Base-by-base conservation (phyloP, 2,329 filamentous ascomycete genomes). In the Penicillium concentricum region DNA sequence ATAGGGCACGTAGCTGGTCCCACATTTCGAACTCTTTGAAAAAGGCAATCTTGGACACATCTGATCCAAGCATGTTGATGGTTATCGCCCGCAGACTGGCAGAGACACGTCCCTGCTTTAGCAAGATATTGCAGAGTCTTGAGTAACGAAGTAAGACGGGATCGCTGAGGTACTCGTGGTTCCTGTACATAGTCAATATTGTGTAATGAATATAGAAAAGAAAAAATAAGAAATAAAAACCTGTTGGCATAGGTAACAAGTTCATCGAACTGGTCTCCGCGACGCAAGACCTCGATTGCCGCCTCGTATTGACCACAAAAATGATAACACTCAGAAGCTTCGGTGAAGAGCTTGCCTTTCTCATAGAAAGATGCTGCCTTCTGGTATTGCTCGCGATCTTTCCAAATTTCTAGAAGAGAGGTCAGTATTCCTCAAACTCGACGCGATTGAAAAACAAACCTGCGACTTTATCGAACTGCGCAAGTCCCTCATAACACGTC, bases 21-120 rank as follows among this genome's bases (percentile, higher is more conserved):
- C 51, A 49, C 60, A 63, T 59, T 22, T 63, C 61, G 28, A 63
- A 62, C 20, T 62, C 61, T 41, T 56, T 58, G 48, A 63, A 63
- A 28, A 63, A 63, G 6, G 55, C 26, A 15, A 62, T 39, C 37
- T 63, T 63, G 8, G 54, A 54, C 20, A 22, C 38, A 28, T 52
- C 60, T 12, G 60, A 57, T 15, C 61, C 61, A 28, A 63, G 60
- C 35, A 63, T 47, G 24, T 57, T 52, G 51, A 63, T 62, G 3
- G 61, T 62, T 32, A 50, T 46, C 6, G 13, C 53, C 16, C 58
- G 51, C 55, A 63, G 24, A 12, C 58, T 39, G 24, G 53, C 18
- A 10, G 61, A 63, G n/a, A 63, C 51, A 12, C 61, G 61, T n/a
- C 60, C 58, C 30, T 63, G 61, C 24, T 44, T 63, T 7, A 63